These are phyloP conservation scores for Maudiozyma bulderi DNA, from an alignment of 805 yeast genomes.

Conservation along the genomic window DNA sequence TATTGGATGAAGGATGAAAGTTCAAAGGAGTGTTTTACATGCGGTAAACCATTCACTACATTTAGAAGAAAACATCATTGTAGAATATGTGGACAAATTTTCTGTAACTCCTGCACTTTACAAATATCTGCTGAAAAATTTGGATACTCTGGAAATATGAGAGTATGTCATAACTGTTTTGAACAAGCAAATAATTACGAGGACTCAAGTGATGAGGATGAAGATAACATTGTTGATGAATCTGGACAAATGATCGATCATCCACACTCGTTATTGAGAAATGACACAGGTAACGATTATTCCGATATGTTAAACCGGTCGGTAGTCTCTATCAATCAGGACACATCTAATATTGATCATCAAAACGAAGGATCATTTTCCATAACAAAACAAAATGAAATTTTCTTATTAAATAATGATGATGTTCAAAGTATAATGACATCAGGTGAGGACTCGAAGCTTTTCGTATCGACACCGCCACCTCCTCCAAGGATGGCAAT, in stretches of 20 bases:
- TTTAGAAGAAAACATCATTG: constrained; percentile 92
- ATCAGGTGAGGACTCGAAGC: constrained; percentile 28
- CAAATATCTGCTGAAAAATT: constrained; percentile 58
- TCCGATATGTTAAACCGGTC: not conserved
- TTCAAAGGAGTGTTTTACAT: constrained; percentile 77
- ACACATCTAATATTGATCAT: not conserved
- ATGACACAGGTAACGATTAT: not conserved
- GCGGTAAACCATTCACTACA: constrained; percentile 71
- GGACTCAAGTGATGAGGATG: constrained; percentile 58
- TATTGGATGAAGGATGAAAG: constrained; percentile 97
- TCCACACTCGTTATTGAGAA: not conserved
- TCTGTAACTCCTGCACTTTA: constrained; percentile 74
- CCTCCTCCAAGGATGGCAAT: constrained; percentile 69
- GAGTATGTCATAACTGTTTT: constrained; percentile 70
- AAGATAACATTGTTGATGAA: constrained; percentile 4
- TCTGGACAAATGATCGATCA: not conserved
- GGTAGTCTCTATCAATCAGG: not conserved
- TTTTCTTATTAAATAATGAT: constrained; percentile 23
- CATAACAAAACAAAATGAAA: constrained; percentile 10
- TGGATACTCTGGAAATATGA: constrained; percentile 55
- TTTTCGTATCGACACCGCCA: constrained; percentile 35
- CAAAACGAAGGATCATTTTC: not conserved
- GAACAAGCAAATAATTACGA: constrained; percentile 55
- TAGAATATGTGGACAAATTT: constrained; percentile 90
- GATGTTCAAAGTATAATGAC: constrained; percentile 29